Percentiles rank a stretch among this genome's conserved stretches.
phyloP scores from a whole-genome alignment of 306 rosid species.

The Castanea mollissima region DNA sequence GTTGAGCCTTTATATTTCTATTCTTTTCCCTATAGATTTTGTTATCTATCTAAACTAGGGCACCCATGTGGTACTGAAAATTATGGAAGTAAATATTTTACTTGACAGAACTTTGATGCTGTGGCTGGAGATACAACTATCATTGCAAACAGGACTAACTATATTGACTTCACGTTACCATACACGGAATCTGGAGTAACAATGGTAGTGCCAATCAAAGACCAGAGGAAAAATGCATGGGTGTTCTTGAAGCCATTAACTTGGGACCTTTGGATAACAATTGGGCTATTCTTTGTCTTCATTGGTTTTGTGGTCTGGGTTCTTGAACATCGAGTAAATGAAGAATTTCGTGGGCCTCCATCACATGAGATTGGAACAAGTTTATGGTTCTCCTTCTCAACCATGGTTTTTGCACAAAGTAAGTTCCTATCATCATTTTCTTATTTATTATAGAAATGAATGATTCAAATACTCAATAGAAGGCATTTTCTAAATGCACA shows the following conservation, averaged over 20 bases:
- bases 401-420: slow-evolving; percentile 39
- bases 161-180: slow-evolving; percentile 49
- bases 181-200: slow-evolving; percentile 34
- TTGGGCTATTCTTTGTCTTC: slow-evolving; percentile 29
- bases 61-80: not conserved
- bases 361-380: slow-evolving; percentile 33
- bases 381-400: slow-evolving; percentile 46
- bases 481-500: too few species aligned
- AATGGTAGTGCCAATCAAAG: slow-evolving; percentile 33
- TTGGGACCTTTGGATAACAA: slow-evolving; percentile 35
- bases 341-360: slow-evolving; percentile 30
- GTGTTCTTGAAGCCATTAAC: slow-evolving; percentile 44
- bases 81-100: too few species aligned
- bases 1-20: too few species aligned
- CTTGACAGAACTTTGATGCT: slow-evolving; percentile 29
- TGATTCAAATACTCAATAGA: too few species aligned
- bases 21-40: too few species aligned
- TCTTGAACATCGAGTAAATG: slow-evolving; percentile 42
- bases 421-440: not conserved
- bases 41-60: not conserved
- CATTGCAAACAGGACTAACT: slow-evolving; percentile 17
- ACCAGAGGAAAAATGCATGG: slow-evolving; percentile 28
- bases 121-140: slow-evolving; percentile 48
- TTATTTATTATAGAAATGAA: not conserved
- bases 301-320: slow-evolving; percentile 40